Conservation (phyloP, 352 stramenopile genomes). For the Phytopythium kandeliae region DNA sequence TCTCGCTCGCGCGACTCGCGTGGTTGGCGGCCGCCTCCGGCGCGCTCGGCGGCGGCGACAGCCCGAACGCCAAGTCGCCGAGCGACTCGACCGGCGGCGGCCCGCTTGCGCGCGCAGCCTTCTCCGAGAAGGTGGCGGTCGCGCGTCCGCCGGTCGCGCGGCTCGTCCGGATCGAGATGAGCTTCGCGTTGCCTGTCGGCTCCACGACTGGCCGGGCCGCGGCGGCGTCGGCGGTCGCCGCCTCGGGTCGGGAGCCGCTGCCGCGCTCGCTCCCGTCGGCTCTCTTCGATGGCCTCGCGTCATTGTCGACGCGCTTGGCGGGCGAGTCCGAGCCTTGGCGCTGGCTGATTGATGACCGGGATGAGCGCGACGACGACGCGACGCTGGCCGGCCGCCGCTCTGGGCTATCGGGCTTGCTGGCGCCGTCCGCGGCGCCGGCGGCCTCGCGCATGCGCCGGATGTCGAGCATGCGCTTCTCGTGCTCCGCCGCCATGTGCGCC, state of each 20-base stretch:
- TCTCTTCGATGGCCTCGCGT: background rate
- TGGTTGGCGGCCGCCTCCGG: background rate
- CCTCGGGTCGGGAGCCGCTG: background rate
- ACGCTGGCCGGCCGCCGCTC: constrained; percentile 2
- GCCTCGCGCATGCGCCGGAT: constrained; percentile 28
- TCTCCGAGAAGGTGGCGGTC: constrained; percentile 15
- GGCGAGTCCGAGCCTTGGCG: background rate
- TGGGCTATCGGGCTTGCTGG: background rate
- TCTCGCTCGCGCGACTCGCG: background rate
- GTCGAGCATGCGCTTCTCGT: constrained; percentile 38
- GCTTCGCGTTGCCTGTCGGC: constrained; percentile 2
- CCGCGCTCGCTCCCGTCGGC: background rate
- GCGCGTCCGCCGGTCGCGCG: constrained; percentile 9
- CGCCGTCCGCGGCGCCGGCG: no score
- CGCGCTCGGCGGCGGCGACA: constrained; percentile 3
- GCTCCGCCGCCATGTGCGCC: constrained; percentile 35
- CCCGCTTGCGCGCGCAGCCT: constrained; percentile 13
- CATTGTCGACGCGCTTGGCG: background rate
- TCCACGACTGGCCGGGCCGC: background rate
- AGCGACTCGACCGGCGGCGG: constrained; percentile 10
- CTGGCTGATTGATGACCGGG: background rate
- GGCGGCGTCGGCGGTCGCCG: background rate
- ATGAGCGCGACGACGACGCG: background rate
- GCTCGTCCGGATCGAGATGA: constrained; percentile 5
- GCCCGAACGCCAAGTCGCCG: constrained; percentile 22